Evolutionary conservation across 495 filamentous ascomycete genomes (phyloP).

Genomic region (Penicillium pulvis): DNA sequence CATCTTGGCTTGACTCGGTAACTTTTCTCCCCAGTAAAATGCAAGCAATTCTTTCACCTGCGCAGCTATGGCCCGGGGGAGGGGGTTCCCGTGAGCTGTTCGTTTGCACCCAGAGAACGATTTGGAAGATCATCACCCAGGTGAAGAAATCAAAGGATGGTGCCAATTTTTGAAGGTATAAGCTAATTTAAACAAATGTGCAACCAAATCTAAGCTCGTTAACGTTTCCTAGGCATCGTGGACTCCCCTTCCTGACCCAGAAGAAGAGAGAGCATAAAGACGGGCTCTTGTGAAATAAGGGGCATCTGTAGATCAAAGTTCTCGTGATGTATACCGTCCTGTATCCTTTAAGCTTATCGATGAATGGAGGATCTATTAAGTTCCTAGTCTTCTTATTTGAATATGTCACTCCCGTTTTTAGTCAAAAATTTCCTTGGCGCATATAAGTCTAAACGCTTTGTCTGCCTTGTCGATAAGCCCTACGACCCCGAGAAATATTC

Average conservation of each 20-base stretch:
- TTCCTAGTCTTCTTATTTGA: no score
- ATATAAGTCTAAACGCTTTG: neutral
- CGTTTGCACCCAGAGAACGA: no score
- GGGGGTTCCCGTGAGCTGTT: no score
- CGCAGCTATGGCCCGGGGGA: no score
- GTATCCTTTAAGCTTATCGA: neutral
- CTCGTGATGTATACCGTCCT: neutral
- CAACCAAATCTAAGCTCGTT: no score
- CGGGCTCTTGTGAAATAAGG: neutral
- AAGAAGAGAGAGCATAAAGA: no score
- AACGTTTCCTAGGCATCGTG: neutral
- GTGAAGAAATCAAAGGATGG: constrained; percentile 1
- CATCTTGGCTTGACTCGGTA: no score
- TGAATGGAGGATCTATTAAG: no score
- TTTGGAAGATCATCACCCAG: neutral
- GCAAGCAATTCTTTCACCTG: no score
- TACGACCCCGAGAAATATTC: neutral
- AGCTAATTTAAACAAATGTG: neutral
- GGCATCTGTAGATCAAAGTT: neutral
- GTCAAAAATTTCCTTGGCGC: neutral
- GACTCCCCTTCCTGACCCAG: no score
- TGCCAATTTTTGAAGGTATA: constrained; percentile 2
- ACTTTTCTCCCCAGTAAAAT: no score
- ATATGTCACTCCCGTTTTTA: no score
- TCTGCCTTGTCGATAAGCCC: constrained; percentile 1